Evolutionary conservation across 2,329 filamentous ascomycete genomes (phyloP).

Genomic region (Trichoderma sp.): DNA sequence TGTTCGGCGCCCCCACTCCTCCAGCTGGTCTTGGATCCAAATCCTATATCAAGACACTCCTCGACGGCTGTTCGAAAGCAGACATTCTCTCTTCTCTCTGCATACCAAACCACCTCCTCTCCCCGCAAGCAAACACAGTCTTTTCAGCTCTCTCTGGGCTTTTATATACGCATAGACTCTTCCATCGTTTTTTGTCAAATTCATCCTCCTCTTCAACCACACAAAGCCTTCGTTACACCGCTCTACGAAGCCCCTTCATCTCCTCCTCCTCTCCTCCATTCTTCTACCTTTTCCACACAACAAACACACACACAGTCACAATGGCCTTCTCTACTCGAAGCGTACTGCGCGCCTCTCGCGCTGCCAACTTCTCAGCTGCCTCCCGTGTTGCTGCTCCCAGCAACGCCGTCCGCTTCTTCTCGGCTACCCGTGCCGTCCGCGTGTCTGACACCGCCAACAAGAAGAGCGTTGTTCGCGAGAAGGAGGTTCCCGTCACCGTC

Average conservation of each 20-base stretch:
- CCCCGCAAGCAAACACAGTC: conserved; percentile 16
- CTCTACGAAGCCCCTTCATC: background rate
- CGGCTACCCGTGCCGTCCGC: conserved; percentile 33
- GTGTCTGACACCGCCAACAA: conserved; percentile 46
- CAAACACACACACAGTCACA: conserved; percentile 24
- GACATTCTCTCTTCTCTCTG: conserved; percentile 14
- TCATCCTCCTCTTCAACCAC: background rate
- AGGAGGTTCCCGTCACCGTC: conserved; percentile 58
- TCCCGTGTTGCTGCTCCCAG: conserved; percentile 30
- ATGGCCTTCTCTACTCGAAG: conserved; percentile 42
- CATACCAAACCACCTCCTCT: conserved; percentile 14
- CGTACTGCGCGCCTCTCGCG: conserved; percentile 38
- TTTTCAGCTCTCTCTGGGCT: background rate
- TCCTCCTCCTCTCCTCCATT: background rate
- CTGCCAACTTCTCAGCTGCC: conserved; percentile 33
- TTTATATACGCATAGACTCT: background rate
- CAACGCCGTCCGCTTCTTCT: conserved; percentile 37
- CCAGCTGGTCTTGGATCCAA: conserved; percentile 2
- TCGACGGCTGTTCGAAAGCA: conserved; percentile 18
- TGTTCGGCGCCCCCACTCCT: conserved; percentile 16
- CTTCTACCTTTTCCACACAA: background rate
- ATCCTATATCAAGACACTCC: conserved; percentile 23
- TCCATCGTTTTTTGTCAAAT: background rate
- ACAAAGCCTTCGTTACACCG: conserved; percentile 11
- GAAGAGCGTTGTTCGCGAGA: conserved; percentile 57